These are phyloP conservation scores for Rhizopogon vulgaris DNA, from an alignment of 768 basidiomycete species.

Conservation along the genomic window DNA sequence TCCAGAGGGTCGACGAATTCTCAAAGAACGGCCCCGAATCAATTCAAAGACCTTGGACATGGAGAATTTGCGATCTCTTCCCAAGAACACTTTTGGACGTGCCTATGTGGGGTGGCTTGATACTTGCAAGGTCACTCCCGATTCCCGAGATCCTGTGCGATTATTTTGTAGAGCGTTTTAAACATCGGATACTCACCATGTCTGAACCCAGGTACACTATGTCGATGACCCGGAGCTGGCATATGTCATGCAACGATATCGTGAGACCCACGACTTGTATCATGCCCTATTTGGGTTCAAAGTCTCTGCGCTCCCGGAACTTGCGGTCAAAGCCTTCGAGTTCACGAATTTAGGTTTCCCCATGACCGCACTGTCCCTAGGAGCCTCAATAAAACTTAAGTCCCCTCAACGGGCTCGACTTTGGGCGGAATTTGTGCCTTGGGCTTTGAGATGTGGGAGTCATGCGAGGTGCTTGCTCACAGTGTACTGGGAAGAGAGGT, in stretches of 20 bases:
- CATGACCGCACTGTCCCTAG: slow-evolving; percentile 77
- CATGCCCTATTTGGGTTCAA: slow-evolving; percentile 88
- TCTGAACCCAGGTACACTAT: slow-evolving; percentile 70
- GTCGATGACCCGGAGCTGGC: slow-evolving; percentile 93
- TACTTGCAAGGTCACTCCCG: slow-evolving; percentile 83
- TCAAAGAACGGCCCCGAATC: slow-evolving; percentile 79
- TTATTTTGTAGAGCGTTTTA: neutral
- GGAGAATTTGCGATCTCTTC: slow-evolving; percentile 53
- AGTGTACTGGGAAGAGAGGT: slow-evolving; percentile 94
- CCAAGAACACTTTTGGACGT: slow-evolving; percentile 78
- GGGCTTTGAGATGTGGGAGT: slow-evolving; percentile 84
- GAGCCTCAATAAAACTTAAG: slow-evolving; percentile 30
- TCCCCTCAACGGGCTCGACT: slow-evolving; percentile 46
- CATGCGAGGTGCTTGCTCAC: slow-evolving; percentile 72
- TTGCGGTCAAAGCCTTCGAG: slow-evolving; percentile 93
- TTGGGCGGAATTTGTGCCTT: slow-evolving; percentile 81
- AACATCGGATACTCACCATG: neutral
- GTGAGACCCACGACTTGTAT: slow-evolving; percentile 97
- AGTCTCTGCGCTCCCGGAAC: slow-evolving; percentile 84
- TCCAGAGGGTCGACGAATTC: slow-evolving; percentile 76
- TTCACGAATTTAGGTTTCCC: slow-evolving; percentile 89
- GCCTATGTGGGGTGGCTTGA: slow-evolving; percentile 90
- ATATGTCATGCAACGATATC: slow-evolving; percentile 96
- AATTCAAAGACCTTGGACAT: slow-evolving; percentile 74
- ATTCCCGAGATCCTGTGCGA: slow-evolving; percentile 84